Percentiles rank a stretch among this genome's conserved stretches.
Evolutionary conservation across 495 filamentous ascomycete genomes (phyloP).

Genomic region (Filosporella fistucella): DNA sequence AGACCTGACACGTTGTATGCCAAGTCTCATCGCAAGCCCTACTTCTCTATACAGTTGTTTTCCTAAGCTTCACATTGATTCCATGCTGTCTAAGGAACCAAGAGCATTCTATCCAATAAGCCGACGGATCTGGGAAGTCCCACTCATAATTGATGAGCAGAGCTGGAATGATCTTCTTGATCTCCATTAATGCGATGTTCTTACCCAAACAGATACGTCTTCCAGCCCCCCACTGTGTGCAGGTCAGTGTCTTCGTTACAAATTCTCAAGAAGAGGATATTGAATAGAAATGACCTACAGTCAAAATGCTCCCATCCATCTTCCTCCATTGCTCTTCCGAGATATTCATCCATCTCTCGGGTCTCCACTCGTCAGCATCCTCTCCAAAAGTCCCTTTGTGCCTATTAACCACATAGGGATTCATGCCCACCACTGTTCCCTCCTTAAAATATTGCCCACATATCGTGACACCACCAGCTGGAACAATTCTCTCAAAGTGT

Average conservation of each 20-base stretch:
- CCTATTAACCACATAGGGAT: constrained; percentile 39
- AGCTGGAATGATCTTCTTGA: constrained; percentile 37
- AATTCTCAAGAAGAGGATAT: no score
- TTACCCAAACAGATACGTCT: constrained; percentile 55
- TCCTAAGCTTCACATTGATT: no score
- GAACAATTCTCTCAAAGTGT: constrained; percentile 36
- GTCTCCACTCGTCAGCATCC: constrained; percentile 40
- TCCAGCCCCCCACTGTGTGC: constrained; percentile 47
- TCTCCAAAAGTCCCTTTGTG: constrained; percentile 37
- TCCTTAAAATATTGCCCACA: constrained; percentile 20
- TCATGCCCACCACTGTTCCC: constrained; percentile 38
- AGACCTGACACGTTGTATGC: no score
- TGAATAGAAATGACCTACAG: background rate
- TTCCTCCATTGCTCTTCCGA: constrained; percentile 22
- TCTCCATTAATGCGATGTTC: constrained; percentile 52
- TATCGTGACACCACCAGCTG: constrained; percentile 24
- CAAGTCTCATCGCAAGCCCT: no score
- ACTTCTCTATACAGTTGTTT: no score
- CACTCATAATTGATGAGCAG: background rate
- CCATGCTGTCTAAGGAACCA: background rate
- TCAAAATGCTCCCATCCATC: constrained; percentile 25
- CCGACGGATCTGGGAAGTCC: background rate
- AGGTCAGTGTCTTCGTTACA: constrained; percentile 30
- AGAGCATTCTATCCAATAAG: background rate
- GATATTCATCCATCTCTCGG: constrained; percentile 38